Base-by-base conservation (phyloP, 2,329 filamentous ascomycete genomes). In the Talaromyces sp. region DNA sequence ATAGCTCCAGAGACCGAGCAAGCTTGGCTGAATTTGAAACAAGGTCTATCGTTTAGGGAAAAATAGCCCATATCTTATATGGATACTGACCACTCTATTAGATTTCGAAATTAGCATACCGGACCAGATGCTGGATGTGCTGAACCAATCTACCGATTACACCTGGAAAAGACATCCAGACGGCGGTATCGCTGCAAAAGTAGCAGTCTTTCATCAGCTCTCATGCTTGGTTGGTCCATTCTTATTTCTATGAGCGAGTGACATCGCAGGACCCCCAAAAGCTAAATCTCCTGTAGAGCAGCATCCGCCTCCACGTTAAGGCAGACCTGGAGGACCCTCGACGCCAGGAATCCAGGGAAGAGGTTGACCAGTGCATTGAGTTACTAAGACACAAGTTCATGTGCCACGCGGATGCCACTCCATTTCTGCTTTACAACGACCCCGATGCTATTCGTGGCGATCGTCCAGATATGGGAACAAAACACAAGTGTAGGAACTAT, bases 401-500 rank as follows among this genome's bases (percentile, higher is more conserved):
- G 37, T 60, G 58, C 24, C 39, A 43, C 47, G 58, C 37, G 24
- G 58, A 60, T 60, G 39, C 58, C 8, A 60, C 58, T n/a, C 58
- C 58, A 39, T 60, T 60, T 45, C 39, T 60, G 10, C 54, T 58
- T 14, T 16, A 47, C 13, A 60, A 60, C 41, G 37, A 58, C 54
- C 54, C 54, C 33, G 3, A 39, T 35, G 54, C 14, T 11, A 45
- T 60, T 60, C 39, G 58, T n/a, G 39, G 54, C 33, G 19, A 58
- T 24, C 35, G 54, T 24, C 58, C 58, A 6, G 58, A 60, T 22
- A 45, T 60, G 27, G 39, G 58, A 9, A 60, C 58, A 31, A 60
- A 45, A n/a, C 58, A 60, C 58, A 60, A 60, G 58, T 60, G 58
- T 60, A 43, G 58, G 27, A 24, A 45, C 7, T 47, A 60, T 14